A percentile compares a stretch with the other conserved stretches of the same genome.
Evolutionary conservation across 305 asterid species (phyloP).

Genomic region (Solanum hybrid): DNA sequence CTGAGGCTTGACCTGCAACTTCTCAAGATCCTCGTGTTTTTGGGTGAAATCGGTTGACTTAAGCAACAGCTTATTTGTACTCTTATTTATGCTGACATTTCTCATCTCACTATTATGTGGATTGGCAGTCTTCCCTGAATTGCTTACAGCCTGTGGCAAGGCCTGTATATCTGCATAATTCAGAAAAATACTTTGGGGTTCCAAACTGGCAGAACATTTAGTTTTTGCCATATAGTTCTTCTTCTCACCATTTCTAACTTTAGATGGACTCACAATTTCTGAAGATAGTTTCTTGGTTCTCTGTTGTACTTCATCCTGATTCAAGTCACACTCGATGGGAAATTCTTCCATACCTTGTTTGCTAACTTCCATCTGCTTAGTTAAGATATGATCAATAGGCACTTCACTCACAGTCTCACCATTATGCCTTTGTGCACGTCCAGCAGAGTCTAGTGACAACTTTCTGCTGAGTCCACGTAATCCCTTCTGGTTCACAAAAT

Average conservation of each 20-base stretch:
- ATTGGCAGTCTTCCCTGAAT: conserved; percentile 11
- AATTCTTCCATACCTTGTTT: conserved; percentile 19
- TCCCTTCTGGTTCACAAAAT: conserved; percentile 16
- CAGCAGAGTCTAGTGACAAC: conserved; percentile 38
- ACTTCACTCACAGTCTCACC: conserved; percentile 14
- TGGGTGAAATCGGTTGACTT: conserved; percentile 12
- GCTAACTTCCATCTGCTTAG: conserved; percentile 17
- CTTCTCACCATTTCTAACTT: conserved; percentile 15
- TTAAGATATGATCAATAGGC: conserved; percentile 13
- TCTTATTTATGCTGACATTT: conserved; percentile 2
- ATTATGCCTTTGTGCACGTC: conserved; percentile 15
- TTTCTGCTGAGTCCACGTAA: conserved; percentile 35
- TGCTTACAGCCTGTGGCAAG: conserved; percentile 10
- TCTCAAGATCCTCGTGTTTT: conserved; percentile 14
- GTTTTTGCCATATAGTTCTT: conserved; percentile 10
- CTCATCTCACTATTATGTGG: conserved; percentile 8
- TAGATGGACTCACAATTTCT: conserved; percentile 27
- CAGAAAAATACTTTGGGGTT: conserved; percentile 9
- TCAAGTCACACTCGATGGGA: conserved; percentile 2
- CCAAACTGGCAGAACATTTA: conserved; percentile 18
- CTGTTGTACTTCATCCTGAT: conserved; percentile 7
- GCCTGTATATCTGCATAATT: conserved; percentile 14
- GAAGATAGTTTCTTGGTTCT: conserved; percentile 25
- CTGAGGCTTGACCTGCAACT: conserved; percentile 13
- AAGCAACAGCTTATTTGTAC: conserved; percentile 13